Evolutionary conservation across 225 moss, liverwort and hornwort species (phyloP).

Genomic region (Rhytidiadelphus loreus): DNA sequence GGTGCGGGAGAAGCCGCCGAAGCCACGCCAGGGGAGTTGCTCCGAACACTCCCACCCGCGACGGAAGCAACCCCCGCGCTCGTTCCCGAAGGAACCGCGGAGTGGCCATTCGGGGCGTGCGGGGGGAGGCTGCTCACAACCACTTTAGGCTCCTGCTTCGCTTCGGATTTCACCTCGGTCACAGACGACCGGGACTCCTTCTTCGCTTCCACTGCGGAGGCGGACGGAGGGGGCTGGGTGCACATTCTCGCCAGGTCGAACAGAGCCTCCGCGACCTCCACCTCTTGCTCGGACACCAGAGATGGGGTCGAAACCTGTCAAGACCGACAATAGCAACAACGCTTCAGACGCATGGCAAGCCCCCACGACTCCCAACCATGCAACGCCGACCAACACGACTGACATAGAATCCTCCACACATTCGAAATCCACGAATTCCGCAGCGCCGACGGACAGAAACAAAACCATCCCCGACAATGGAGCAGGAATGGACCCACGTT

Average conservation of each 20-base stretch:
- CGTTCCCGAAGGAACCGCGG: not conserved
- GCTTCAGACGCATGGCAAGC: not conserved
- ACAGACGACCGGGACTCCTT: not conserved
- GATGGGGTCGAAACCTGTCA: slow-evolving; percentile 34
- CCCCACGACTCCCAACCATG: not conserved
- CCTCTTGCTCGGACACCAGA: slow-evolving; percentile 69
- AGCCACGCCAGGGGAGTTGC: slow-evolving; percentile 2
- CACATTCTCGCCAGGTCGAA: slow-evolving; percentile 71
- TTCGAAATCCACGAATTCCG: not conserved
- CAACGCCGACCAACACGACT: not conserved
- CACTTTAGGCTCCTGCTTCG: not conserved
- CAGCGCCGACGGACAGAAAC: not conserved
- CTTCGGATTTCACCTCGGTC: slow-evolving; percentile 22
- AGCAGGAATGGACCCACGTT: not conserved
- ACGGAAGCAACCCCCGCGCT: not conserved
- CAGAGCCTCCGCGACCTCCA: slow-evolving; percentile 78
- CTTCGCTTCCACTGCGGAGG: not conserved
- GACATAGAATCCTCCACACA: not conserved
- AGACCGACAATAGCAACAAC: not conserved
- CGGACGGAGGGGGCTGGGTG: slow-evolving; percentile 28
- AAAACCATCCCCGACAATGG: not conserved
- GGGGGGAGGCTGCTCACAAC: not conserved
- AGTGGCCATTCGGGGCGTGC: not conserved
- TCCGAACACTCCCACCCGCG: not conserved
- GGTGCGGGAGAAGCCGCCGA: slow-evolving; percentile 25